Evolutionary conservation across 345 rosid genomes (phyloP).

Genomic region (Lagerstroemia speciosa): DNA sequence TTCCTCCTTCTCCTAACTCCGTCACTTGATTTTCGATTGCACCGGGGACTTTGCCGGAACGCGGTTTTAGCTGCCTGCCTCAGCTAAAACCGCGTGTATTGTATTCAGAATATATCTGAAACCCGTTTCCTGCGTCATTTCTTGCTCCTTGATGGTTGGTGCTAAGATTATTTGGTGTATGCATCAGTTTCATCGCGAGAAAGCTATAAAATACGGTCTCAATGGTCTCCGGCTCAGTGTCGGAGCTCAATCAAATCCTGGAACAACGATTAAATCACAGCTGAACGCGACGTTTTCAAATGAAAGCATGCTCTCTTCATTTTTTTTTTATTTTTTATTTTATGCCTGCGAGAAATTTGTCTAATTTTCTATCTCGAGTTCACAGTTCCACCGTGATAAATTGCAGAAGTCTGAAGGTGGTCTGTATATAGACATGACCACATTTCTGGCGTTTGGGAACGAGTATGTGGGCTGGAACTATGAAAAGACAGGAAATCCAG

Average conservation of each 20-base stretch:
- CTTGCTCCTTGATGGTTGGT: background rate
- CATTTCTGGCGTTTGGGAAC: conserved; percentile 89
- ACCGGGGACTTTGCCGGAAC: background rate
- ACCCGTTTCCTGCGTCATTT: background rate
- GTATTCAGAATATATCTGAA: background rate
- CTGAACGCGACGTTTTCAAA: too few species aligned
- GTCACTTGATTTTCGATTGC: conserved; percentile 1
- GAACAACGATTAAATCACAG: too few species aligned
- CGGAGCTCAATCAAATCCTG: background rate
- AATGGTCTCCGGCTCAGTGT: background rate
- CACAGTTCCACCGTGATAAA: conserved; percentile 10
- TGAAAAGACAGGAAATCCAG: conserved; percentile 84
- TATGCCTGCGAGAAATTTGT: background rate
- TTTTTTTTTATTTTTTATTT: background rate
- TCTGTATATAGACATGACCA: conserved; percentile 74
- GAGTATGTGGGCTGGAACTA: conserved; percentile 80
- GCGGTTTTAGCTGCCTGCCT: background rate
- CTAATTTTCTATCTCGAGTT: background rate
- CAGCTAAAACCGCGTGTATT: too few species aligned
- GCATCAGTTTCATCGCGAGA: background rate
- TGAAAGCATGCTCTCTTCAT: too few species aligned
- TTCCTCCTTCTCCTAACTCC: background rate
- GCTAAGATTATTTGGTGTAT: background rate
- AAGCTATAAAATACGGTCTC: background rate
- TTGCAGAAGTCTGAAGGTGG: conserved; percentile 92